Conservation (phyloP, 2,329 filamentous ascomycete species). For the Fusarium albosuccineum region DNA sequence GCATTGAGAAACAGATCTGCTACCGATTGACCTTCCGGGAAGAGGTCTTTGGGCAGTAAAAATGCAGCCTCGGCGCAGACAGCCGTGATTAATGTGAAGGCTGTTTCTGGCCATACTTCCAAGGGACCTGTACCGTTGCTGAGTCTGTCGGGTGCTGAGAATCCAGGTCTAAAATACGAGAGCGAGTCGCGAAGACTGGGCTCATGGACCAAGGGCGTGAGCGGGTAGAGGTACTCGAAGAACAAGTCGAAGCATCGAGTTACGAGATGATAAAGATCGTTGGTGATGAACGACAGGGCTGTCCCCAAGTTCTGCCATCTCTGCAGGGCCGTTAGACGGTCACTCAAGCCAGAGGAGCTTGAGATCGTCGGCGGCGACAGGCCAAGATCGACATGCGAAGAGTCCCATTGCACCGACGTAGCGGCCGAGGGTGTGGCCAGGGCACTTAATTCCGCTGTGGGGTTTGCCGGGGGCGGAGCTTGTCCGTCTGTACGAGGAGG, state of each 20-base stretch:
- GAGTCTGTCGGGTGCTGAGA: constrained; percentile 26
- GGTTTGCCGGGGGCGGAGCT: constrained; percentile 12
- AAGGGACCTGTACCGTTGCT: constrained; percentile 19
- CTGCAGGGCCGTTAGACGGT: constrained; percentile 40
- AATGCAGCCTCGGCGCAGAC: constrained; percentile 58
- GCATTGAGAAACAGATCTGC: constrained; percentile 56
- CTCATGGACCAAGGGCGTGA: constrained; percentile 58
- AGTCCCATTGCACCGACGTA: constrained; percentile 40
- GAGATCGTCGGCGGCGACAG: constrained; percentile 43
- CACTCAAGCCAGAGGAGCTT: constrained; percentile 11
- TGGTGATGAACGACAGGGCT: constrained; percentile 42
- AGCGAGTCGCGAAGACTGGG: constrained; percentile 54
- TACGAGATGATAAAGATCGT: constrained; percentile 45
- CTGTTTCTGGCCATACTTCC: constrained; percentile 53
- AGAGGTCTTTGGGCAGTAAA: constrained; percentile 55
- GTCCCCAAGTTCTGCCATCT: constrained; percentile 48
- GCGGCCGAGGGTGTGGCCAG: constrained; percentile 34
- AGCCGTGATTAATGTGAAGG: constrained; percentile 59
- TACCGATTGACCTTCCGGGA: constrained; percentile 54
- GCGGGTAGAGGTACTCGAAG: constrained; percentile 58
- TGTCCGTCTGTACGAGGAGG: neutral
- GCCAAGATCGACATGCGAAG: constrained; percentile 31
- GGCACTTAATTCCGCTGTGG: constrained; percentile 37
- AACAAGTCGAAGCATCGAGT: constrained; percentile 56
- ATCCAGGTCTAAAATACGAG: constrained; percentile 47